Conservation (phyloP, 768 basidiomycete species). For the Lactarius sp. region DNA sequence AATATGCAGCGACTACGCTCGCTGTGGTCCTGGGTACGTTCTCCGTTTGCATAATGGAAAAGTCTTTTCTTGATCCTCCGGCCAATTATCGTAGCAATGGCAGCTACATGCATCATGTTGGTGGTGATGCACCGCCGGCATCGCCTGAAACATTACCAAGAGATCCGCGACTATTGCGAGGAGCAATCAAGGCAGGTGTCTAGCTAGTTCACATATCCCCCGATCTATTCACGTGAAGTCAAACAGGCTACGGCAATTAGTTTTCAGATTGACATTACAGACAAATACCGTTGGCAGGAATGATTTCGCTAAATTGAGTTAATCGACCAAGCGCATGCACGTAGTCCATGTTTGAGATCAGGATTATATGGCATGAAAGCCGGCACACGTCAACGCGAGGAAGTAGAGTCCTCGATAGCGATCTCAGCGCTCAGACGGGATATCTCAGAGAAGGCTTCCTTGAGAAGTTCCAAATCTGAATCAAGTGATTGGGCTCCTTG, state of each 20-base stretch:
- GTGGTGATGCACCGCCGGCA: slow-evolving; percentile 24
- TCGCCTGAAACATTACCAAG: slow-evolving; percentile 21
- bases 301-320: neutral
- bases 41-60: neutral
- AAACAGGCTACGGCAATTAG: slow-evolving; percentile 20
- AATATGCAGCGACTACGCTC: slow-evolving; percentile 23
- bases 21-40: slow-evolving; percentile 23
- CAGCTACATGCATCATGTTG: slow-evolving; percentile 24
- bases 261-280: slow-evolving; percentile 1
- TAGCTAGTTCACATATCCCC: neutral
- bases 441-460: slow-evolving; percentile 80
- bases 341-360: neutral
- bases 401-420: slow-evolving; percentile 39
- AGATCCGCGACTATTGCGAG: slow-evolving; percentile 24
- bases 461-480: slow-evolving; percentile 74
- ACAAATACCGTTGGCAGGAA: neutral
- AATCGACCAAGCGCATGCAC: neutral
- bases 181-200: slow-evolving; percentile 23
- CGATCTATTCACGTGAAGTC: neutral
- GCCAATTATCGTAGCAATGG: slow-evolving; percentile 18
- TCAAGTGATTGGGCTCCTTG: slow-evolving; percentile 81
- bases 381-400: neutral
- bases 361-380: neutral
- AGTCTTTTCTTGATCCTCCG: neutral
- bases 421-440: slow-evolving; percentile 71